These are phyloP conservation scores for Populus hybrid DNA, from an alignment of 441 rosid species.

Conservation along the genomic window DNA sequence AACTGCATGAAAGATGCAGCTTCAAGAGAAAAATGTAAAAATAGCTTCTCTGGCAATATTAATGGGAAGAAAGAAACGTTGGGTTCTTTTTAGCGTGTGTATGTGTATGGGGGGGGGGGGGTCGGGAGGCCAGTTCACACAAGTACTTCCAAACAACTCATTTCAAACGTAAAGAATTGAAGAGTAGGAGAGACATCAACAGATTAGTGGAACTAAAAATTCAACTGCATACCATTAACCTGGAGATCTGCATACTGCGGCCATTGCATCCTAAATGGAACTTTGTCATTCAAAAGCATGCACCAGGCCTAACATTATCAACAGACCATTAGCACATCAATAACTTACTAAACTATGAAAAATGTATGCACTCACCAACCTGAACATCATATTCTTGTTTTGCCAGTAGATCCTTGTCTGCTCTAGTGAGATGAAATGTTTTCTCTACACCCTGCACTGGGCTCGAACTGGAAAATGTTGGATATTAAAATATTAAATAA, in stretches of 20 bases:
- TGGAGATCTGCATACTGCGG: constrained; percentile 91
- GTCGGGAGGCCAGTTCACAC: background rate
- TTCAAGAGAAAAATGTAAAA: background rate
- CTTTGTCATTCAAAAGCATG: constrained; percentile 98
- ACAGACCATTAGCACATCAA: constrained; percentile 22
- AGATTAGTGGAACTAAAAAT: constrained; percentile 10
- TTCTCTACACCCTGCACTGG: constrained; percentile 71
- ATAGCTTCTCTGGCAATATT: background rate
- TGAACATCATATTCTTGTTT: constrained; percentile 83
- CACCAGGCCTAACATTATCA: constrained; percentile 83
- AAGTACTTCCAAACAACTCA: background rate
- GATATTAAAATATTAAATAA: constrained; percentile 17
- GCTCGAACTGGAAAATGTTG: constrained; percentile 54
- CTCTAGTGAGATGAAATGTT: constrained; percentile 71
- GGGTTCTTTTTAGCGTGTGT: no score
- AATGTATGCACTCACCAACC: constrained; percentile 43
- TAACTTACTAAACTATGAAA: background rate
- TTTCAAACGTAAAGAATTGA: background rate
- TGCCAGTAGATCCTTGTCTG: constrained; percentile 63
- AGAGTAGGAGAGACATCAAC: background rate
- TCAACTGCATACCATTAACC: constrained; percentile 72
- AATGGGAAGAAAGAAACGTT: no score
- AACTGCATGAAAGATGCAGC: background rate
- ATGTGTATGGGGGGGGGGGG: no score
- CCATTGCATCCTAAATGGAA: constrained; percentile 97